phyloP scores from a whole-genome alignment of 164 flowering plant species.

The Tetracentron sinense region DNA sequence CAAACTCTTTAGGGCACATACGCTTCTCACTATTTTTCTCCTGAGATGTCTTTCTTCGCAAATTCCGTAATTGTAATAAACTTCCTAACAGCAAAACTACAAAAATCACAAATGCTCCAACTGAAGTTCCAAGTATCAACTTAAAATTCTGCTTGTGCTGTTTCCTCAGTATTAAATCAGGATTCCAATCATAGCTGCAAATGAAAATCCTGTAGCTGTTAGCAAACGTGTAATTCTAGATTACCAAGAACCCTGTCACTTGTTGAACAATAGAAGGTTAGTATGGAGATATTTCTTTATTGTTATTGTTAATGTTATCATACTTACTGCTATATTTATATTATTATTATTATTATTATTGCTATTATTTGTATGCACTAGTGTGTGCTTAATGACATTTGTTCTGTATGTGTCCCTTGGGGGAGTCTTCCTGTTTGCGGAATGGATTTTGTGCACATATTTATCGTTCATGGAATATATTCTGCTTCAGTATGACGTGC shows the following conservation, averaged over 20 bases:
- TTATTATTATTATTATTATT: not conserved
- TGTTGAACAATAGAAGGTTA: conserved; percentile 1
- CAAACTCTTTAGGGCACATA: conserved; percentile 17
- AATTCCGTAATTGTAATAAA: conserved; percentile 32
- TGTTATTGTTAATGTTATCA: not conserved
- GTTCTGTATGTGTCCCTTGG: not conserved
- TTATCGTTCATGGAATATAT: not conserved
- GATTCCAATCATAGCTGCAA: conserved; percentile 68
- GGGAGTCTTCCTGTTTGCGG: not conserved
- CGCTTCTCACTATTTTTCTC: conserved; percentile 39
- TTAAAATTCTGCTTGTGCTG: conserved; percentile 33
- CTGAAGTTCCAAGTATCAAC: conserved; percentile 46
- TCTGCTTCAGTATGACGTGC: not conserved
- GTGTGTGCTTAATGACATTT: not conserved
- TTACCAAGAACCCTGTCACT: not conserved
- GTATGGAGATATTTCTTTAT: not conserved
- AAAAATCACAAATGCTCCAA: conserved; percentile 44
- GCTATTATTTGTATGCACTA: not conserved
- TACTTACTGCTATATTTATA: too few species aligned
- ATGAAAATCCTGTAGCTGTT: conserved; percentile 11
- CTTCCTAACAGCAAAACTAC: conserved; percentile 41
- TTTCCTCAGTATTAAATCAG: conserved; percentile 37
- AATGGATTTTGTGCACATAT: not conserved
- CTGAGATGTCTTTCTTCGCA: conserved; percentile 28
- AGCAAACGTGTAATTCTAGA: not conserved